These are phyloP conservation scores for Lenzites betulinus DNA, from an alignment of 768 basidiomycete genomes.

Conservation along the genomic window DNA sequence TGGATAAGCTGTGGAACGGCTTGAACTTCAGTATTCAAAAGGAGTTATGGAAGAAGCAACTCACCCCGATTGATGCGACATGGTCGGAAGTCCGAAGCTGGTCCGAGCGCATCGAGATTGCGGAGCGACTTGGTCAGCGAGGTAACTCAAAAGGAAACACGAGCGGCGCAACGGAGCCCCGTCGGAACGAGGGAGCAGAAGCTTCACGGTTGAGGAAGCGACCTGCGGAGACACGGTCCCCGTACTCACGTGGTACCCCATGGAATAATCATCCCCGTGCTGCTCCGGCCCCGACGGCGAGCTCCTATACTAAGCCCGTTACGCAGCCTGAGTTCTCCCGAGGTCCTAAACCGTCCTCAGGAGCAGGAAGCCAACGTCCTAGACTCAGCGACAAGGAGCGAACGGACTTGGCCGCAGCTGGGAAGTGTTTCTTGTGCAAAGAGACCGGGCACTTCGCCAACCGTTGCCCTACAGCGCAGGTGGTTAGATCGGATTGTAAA, in stretches of 20 bases:
- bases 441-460: neutral
- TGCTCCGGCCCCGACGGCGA: too few species aligned
- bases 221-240: too few species aligned
- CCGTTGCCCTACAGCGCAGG: neutral
- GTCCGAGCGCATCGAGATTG: neutral
- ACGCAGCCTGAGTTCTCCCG: too few species aligned
- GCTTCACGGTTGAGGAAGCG: too few species aligned
- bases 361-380: neutral
- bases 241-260: too few species aligned
- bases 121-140: neutral
- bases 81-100: neutral
- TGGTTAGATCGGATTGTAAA: neutral
- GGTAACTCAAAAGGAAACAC: neutral
- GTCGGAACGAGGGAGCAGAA: too few species aligned
- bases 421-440: neutral
- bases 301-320: too few species aligned
- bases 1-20: neutral
- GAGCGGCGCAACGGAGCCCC: too few species aligned
- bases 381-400: neutral
- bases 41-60: neutral
- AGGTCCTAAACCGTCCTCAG: too few species aligned
- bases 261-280: too few species aligned
- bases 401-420: neutral
- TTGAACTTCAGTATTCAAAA: neutral
- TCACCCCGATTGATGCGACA: neutral